Conservation (phyloP, 257 asterid species). For the Capsicum baccatum region DNA sequence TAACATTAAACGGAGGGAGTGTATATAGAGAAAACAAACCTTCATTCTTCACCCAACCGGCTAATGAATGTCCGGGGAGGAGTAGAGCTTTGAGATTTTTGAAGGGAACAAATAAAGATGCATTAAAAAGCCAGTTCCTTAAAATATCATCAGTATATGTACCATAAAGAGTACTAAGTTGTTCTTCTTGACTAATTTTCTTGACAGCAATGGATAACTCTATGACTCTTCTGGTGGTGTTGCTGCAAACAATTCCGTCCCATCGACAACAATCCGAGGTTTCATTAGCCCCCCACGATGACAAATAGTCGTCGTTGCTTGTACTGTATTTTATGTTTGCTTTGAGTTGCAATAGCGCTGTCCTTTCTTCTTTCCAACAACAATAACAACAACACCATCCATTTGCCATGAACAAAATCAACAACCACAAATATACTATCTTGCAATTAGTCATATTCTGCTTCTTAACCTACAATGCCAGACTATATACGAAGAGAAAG, state of each 20-base stretch:
- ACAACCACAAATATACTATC: conserved; percentile 9
- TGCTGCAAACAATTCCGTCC: conserved; percentile 21
- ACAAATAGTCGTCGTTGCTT: background rate
- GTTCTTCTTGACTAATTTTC: background rate
- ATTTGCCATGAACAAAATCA: conserved; percentile 15
- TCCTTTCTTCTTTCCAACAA: conserved; percentile 28
- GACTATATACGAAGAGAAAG: background rate
- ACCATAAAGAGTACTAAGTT: too few species aligned
- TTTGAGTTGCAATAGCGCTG: conserved; percentile 25
- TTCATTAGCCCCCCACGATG: background rate
- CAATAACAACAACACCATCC: conserved; percentile 23
- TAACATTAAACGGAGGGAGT: background rate
- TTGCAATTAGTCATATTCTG: background rate
- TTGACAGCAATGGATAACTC: background rate
- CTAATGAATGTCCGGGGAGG: background rate
- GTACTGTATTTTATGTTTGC: background rate
- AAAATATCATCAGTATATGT: background rate
- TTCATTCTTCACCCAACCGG: background rate
- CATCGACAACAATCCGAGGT: conserved; percentile 26
- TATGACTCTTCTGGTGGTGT: background rate
- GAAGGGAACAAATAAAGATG: background rate
- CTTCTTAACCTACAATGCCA: background rate
- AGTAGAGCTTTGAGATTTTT: background rate
- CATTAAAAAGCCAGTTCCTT: conserved; percentile 17
- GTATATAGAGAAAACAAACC: background rate